Evolutionary conservation across 2,329 filamentous ascomycete species (phyloP), one percentile per base, ranked within the genome.

Genomic region (Fusarium avenaceum): DNA sequence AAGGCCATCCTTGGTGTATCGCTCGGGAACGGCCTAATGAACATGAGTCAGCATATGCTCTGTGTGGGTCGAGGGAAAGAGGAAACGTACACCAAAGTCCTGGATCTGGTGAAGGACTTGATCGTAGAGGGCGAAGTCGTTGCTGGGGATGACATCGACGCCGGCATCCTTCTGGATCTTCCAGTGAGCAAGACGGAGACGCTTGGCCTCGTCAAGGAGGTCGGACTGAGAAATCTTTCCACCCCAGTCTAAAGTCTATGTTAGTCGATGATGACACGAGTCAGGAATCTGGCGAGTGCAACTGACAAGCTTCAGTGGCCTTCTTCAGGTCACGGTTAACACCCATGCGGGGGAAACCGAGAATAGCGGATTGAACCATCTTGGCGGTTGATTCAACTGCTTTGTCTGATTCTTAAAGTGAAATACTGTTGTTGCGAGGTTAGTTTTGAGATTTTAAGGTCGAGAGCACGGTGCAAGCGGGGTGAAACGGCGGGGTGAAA

Each of bases 321-420:
- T 99, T 99, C 92, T 99, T 99, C 82, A 99, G 90, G 88, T 99
- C 96, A 90, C 96, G 94, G 85, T 96, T 92, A 78, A 89, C 92
- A 85, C 96, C 96, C 93, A 98, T 97, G 80, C 96, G 95, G 82
- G 96, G 96, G 89, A 99, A 99, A 85, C 96, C 96, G 82, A 99
- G 91, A 82, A 99, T 88, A 75, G 96, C 85, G 72, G 87, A 89
- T 79, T 88, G 85, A 80, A 89, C 87, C 87, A 89, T 89, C 67
- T 80, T 87, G 80, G 70, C 75, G 77, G 77, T 78, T 75, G 67
- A 66, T 71, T 70, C 66, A 67, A 71, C 51, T 71, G 52, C 60
- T 72, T 65, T 71, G 61, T 66, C 58, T 69, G 61, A 65, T 65
- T 67, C 52, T 68, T 60, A 17, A 22, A 49, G 39, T 52, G 38